Evolutionary conservation across 306 rosid species (phyloP), one percentile per base, ranked within the genome.

Genomic region (Oemleria cerasiformis): DNA sequence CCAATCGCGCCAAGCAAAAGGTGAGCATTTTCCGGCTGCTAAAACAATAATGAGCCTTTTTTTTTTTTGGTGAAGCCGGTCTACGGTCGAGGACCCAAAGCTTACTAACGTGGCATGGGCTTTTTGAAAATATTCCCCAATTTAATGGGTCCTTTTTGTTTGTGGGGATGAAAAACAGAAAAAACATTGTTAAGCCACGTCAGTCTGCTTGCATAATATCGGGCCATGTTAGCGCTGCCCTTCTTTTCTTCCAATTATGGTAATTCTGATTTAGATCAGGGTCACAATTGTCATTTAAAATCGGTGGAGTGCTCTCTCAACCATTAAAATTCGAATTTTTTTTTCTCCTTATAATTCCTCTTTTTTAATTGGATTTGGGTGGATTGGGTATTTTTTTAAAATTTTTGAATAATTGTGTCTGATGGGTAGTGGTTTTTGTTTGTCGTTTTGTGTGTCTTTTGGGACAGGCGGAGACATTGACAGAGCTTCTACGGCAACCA

Each of bases 1-100:
- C 96, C 61, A 81, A 85, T 87, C 97, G 99, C 81, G 96, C 95
- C 85, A 94, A 86, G 86, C 95, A 94, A 79, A 94, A 91, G 97
- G 97, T 94, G 36, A 74, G 85, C 3, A 66, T 54, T 47, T 58
- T 58, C 65, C 74, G 64, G 72, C 20, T 2, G 14, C 67, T 1
- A 12, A 25, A 57, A 30, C 36, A 38, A 36, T 16, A 8, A 7
- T 40, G 12, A 17, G 19, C 60, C 58, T 67, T 8, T 57, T 8
- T 50, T 5, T 5, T 38, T 48, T 53, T 8, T 3, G 47, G 73
- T 54, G 63, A 21, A 54, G 6, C 5, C 20, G 40, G 73, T 53
- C 73, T 44, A 21, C 60, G 42, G 63, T 75, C 78, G 77, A 10
- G 25, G 43, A 38, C 76, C 79, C 59, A 36, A 17, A 47, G 80